phyloP scores from a whole-genome alignment of 192 early-diverging fungal genomes.

The Coemansia sp. region DNA sequence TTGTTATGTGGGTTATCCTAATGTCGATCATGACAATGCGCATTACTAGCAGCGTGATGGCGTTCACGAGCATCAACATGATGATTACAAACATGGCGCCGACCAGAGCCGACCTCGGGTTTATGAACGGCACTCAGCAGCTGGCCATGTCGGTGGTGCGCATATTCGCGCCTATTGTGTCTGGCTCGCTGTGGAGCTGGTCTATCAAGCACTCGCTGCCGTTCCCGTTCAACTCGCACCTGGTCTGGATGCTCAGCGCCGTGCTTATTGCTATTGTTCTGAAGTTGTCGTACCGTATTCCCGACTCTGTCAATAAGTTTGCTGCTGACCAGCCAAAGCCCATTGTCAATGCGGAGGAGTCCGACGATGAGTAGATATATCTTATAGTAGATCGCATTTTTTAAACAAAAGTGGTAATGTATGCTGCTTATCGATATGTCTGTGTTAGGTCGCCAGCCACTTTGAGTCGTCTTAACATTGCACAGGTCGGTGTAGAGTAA shows the following conservation, averaged over 20 bases:
- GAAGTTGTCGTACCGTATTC: slow-evolving; percentile 13
- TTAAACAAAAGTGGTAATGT: too few species aligned
- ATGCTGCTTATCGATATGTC: too few species aligned
- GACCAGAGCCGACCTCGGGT: slow-evolving; percentile 25
- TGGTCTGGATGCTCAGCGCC: slow-evolving; percentile 32
- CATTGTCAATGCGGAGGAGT: not conserved
- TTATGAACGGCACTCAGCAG: slow-evolving; percentile 43
- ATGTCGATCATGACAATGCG: slow-evolving; percentile 15
- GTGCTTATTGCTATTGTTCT: not conserved
- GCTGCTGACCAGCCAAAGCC: slow-evolving; percentile 14
- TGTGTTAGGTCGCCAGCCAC: too few species aligned
- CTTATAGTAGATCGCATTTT: too few species aligned
- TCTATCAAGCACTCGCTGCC: slow-evolving; percentile 38
- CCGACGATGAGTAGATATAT: too few species aligned
- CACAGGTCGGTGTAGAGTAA: too few species aligned
- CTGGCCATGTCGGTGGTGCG: slow-evolving; percentile 12
- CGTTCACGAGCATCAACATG: slow-evolving; percentile 37
- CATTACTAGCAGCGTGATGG: slow-evolving; percentile 17
- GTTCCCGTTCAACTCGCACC: slow-evolving; percentile 41
- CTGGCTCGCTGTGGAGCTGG: slow-evolving; percentile 35
- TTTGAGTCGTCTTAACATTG: too few species aligned
- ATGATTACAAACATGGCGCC: slow-evolving; percentile 41
- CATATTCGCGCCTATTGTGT: slow-evolving; percentile 24
- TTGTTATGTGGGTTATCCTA: slow-evolving; percentile 29
- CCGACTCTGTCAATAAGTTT: slow-evolving; percentile 34